These are phyloP conservation scores for Acaromyces ingoldii DNA, from an alignment of 1,284 basidiomycete species.

Conservation along the genomic window DNA sequence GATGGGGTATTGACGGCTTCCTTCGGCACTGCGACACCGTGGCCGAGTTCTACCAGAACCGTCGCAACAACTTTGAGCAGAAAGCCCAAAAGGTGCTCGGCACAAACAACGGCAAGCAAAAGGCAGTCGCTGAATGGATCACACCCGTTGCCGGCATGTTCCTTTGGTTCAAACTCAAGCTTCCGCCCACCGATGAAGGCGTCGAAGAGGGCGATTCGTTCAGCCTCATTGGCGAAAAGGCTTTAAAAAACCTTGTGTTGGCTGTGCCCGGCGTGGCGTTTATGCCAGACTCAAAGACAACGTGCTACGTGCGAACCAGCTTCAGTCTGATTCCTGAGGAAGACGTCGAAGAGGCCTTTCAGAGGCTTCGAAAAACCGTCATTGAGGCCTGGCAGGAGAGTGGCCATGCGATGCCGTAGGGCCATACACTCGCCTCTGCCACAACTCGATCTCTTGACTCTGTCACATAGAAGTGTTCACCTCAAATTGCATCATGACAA, in stretches of 20 bases:
- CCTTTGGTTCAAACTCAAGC: constrained; percentile 47
- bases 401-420: constrained; percentile 1
- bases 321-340: constrained; percentile 39
- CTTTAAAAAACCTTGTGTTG: constrained; percentile 74
- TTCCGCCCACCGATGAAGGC: constrained; percentile 17
- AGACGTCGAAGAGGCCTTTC: constrained; percentile 38
- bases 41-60: constrained; percentile 71
- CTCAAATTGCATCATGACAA: too few species aligned
- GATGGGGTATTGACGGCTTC: constrained; percentile 69
- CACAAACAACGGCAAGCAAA: constrained; percentile 50
- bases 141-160: constrained; percentile 72
- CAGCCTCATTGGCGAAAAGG: constrained; percentile 70
- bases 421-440: too few species aligned
- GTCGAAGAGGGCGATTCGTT: constrained; percentile 63
- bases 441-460: too few species aligned
- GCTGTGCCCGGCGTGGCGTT: constrained; percentile 69
- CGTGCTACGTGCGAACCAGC: constrained; percentile 40
- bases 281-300: constrained; percentile 33
- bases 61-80: constrained; percentile 73
- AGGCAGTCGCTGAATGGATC: constrained; percentile 59
- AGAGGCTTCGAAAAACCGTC: constrained; percentile 31
- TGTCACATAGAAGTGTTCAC: too few species aligned
- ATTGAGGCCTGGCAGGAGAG: constrained; percentile 37
- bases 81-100: constrained; percentile 69
- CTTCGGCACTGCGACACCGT: constrained; percentile 65